A percentile compares a stretch with the other conserved stretches of the same genome.
Evolutionary conservation across 805 yeast species (phyloP).

Genomic region (Ogataea paradorogensis): DNA sequence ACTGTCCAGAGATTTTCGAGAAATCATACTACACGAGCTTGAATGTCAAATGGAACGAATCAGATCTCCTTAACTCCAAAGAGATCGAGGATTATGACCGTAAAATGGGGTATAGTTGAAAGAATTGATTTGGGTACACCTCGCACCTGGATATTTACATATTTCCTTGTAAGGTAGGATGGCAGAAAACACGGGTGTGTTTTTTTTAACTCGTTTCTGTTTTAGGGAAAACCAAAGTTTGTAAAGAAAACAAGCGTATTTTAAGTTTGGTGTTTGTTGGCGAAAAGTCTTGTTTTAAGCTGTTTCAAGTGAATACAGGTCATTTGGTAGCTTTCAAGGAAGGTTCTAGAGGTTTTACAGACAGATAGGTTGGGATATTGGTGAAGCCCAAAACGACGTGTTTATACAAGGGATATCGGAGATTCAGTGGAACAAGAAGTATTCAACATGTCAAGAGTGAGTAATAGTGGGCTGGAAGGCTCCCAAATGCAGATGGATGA

Average conservation of each 20-base stretch:
- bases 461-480: slow-evolving; percentile 16
- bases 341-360: not conserved
- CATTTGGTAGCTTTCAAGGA: slow-evolving; percentile 2
- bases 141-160: slow-evolving; percentile 20
- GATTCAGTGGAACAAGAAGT: not conserved
- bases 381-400: slow-evolving; percentile 1
- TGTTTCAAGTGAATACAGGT: slow-evolving; percentile 1
- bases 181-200: slow-evolving; percentile 21
- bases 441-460: slow-evolving; percentile 5
- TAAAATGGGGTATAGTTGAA: slow-evolving; percentile 28
- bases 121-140: slow-evolving; percentile 10
- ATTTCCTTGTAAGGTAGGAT: slow-evolving; percentile 22
- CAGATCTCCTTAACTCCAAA: slow-evolving; percentile 20
- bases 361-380: not conserved
- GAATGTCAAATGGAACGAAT: slow-evolving; percentile 26
- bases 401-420: slow-evolving; percentile 7
- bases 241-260: slow-evolving; percentile 18
- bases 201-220: slow-evolving; percentile 13
- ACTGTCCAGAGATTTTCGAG: slow-evolving; percentile 25
- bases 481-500: slow-evolving; percentile 32
- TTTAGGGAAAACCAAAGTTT: slow-evolving; percentile 19
- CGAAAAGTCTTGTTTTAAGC: slow-evolving; percentile 2
- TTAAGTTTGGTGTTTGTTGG: slow-evolving; percentile 11
- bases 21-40: slow-evolving; percentile 21
- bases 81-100: slow-evolving; percentile 30